Conservation (phyloP, 352 stramenopile genomes). For the Phytophthora syringae region DNA sequence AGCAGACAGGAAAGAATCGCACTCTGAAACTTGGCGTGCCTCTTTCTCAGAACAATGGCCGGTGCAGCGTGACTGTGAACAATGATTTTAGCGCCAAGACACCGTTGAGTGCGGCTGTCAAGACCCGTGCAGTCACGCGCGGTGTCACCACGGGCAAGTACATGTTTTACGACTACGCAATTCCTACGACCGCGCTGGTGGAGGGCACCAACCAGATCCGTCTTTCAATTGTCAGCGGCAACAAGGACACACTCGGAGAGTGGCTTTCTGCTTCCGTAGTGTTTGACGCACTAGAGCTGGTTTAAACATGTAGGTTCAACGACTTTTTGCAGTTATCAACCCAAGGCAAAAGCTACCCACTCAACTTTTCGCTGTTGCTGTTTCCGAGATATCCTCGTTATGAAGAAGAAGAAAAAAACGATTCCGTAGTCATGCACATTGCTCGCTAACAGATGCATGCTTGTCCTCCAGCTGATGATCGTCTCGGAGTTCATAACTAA, state of each 20-base stretch:
- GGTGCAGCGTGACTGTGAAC: slow-evolving; percentile 51
- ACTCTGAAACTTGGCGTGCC: slow-evolving; percentile 54
- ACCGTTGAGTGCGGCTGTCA: slow-evolving; percentile 42
- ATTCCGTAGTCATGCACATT: slow-evolving; percentile 1
- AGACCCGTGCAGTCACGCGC: slow-evolving; percentile 55
- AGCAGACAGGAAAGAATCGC: slow-evolving; percentile 31
- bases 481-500: too few relatives aligned
- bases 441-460: neutral
- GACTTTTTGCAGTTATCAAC: too few relatives aligned
- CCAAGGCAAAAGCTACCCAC: too few relatives aligned
- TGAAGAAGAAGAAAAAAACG: too few relatives aligned
- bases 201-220: slow-evolving; percentile 43
- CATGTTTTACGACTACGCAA: slow-evolving; percentile 52
- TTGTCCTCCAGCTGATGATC: slow-evolving; percentile 20
- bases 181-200: slow-evolving; percentile 43
- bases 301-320: slow-evolving; percentile 15
- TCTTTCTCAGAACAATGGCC: slow-evolving; percentile 50
- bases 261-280: slow-evolving; percentile 58
- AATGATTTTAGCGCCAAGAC: slow-evolving; percentile 41
- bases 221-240: slow-evolving; percentile 52
- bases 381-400: too few relatives aligned
- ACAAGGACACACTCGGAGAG: slow-evolving; percentile 38
- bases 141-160: slow-evolving; percentile 57
- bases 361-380: too few relatives aligned
- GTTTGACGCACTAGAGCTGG: slow-evolving; percentile 58